A percentile compares a stretch with the other conserved stretches of the same genome.
Evolutionary conservation across 441 rosid species (phyloP).

Genomic region (Erysimum pusillum): DNA sequence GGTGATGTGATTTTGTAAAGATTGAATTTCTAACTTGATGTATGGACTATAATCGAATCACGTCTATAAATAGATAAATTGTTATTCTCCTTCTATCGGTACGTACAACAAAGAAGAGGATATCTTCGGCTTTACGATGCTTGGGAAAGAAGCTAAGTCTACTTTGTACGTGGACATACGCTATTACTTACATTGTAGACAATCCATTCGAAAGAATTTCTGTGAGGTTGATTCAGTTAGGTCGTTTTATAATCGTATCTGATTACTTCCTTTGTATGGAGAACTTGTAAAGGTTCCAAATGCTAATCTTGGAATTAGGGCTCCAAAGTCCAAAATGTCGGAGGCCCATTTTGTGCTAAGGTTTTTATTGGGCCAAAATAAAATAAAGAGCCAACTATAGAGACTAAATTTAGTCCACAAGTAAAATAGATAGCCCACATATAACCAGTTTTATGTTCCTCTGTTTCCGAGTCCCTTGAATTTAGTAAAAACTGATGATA

Average conservation of each 20-base stretch:
- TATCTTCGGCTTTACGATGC: neutral
- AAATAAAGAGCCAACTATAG: neutral
- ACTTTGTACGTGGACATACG: neutral
- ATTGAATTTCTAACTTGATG: neutral
- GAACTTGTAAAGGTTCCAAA: neutral
- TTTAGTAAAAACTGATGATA: neutral
- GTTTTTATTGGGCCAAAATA: neutral
- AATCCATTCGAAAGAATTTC: no score
- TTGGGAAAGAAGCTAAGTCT: neutral
- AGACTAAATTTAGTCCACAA: no score
- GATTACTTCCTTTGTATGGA: neutral
- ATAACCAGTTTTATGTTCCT: neutral
- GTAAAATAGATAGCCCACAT: no score
- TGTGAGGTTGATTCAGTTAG: neutral
- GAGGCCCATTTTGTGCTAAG: neutral
- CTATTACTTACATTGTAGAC: no score
- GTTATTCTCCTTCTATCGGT: neutral
- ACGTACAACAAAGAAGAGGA: neutral
- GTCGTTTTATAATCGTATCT: neutral
- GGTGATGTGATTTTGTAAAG: neutral
- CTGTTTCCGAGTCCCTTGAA: neutral
- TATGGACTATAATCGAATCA: neutral
- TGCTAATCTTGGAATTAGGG: neutral
- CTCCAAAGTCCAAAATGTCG: neutral
- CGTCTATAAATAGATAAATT: neutral